Base-by-base conservation (phyloP, 83 land plant species). In the Diphasiastrum complanatum region DNA sequence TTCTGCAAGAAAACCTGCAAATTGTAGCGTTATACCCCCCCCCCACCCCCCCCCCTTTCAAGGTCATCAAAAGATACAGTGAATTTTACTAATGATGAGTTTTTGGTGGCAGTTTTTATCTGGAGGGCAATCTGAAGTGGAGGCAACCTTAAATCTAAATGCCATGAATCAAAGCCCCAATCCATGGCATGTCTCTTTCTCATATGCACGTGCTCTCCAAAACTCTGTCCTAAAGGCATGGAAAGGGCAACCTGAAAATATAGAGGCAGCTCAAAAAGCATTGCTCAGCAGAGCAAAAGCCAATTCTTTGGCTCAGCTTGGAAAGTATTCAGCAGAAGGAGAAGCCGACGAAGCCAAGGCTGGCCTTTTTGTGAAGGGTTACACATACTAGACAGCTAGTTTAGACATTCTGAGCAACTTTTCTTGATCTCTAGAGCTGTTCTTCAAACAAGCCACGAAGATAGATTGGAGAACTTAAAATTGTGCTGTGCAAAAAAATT, bases 81-180 rank as follows among this genome's bases (percentile, higher is more conserved):
- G 18, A 1, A 3, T 12, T 4, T 29, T 32, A 49, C 40, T 30
- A n/a, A 31, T 18, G 11, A 61, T 22, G 45, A 11, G 32, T 6
- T 28, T 46, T 24, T 24, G 37, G 22, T 61, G 26, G 37, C 72
- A 73, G 76, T 73, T 73, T 45, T 60, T 73, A 47, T 73, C 76
- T 35, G 76, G 76, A 46, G 76, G 76, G 1, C 76, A 73, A 34
- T 73, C 76, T 1, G 76, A 73, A 55, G 76, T 66, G 54, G 76
- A 73, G 33, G 76, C 76, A 12, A 73, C 76, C 4, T 37, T 73
- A 47, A 73, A 73, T 66, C 31, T 73, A 57, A 73, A 73, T 36
- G 76, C 76, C 27, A 73, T 73, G 76, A 73, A 73, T 73, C 76
- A 73, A 40, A 67, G 74, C 64, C 76, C 76, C 58, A 73, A 73